These are phyloP conservation scores for Cyberlindnera veronae DNA, from an alignment of 805 yeast species.

Conservation along the genomic window DNA sequence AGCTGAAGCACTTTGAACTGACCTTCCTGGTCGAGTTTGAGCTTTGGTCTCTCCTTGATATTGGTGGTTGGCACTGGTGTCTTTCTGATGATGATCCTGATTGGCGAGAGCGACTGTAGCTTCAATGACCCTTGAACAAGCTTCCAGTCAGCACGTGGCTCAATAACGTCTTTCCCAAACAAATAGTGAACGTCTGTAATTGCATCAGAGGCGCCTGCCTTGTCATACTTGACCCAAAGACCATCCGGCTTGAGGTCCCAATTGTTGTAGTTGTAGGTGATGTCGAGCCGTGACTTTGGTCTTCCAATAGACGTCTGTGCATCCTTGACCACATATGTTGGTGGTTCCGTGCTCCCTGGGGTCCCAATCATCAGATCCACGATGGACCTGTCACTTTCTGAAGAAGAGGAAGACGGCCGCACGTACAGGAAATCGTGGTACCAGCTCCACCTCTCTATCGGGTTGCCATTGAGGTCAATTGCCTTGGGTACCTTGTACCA, in stretches of 20 bases:
- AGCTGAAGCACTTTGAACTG: conserved; percentile 61
- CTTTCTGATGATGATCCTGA: conserved; percentile 7
- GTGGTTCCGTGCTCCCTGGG: conserved; percentile 31
- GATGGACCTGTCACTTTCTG: conserved; percentile 30
- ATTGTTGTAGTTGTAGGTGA: conserved; percentile 18
- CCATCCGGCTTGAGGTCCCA: conserved; percentile 50
- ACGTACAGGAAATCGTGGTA: conserved; percentile 30
- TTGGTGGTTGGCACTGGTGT: not conserved
- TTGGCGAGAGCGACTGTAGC: conserved; percentile 1
- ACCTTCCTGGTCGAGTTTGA: conserved; percentile 31
- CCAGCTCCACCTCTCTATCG: conserved; percentile 14
- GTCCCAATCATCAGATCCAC: conserved; percentile 44
- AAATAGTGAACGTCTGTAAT: conserved; percentile 47
- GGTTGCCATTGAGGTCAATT: conserved; percentile 23
- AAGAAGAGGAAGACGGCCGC: conserved; percentile 19
- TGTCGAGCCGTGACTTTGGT: conserved; percentile 26
- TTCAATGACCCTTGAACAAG: conserved; percentile 23
- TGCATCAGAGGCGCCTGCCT: conserved; percentile 30
- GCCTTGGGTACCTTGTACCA: conserved; percentile 28
- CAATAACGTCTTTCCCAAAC: conserved; percentile 53
- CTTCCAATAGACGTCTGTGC: conserved; percentile 28
- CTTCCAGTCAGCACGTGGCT: conserved; percentile 58
- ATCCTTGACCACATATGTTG: conserved; percentile 36
- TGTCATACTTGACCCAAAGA: conserved; percentile 54
- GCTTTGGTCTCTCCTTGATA: conserved; percentile 1